Base-by-base conservation (phyloP, 345 rosid species). In the Sapria himalayana region DNA sequence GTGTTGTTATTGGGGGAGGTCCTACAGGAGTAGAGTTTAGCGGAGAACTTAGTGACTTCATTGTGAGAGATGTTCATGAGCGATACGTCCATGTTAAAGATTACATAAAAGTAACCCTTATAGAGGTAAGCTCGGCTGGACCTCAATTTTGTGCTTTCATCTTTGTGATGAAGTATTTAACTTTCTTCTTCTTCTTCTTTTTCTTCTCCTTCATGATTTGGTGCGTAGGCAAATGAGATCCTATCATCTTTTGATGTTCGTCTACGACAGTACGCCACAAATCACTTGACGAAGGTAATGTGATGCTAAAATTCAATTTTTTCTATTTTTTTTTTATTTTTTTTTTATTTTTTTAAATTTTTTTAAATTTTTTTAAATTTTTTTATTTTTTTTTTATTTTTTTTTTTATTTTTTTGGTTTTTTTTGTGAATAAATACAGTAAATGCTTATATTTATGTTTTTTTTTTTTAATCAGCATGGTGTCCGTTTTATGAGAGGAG, bases 1-100 rank as follows among this genome's bases (percentile, higher is more conserved):
- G 85, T 25, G 95, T 79, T 41, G 80, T 89, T 15, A 72, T 89
- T 32, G 98, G 98, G 37, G 98, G 98, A 40, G 93, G 98, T 3
- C 95, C 95, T 0, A 82, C 98, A 9, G 92, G 98, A n/a, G 95
- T 84, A 3, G 98, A 89, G 60, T 84, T 89, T 9, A 89, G 93
- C 6, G 84, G 92, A 42, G 95, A 89, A 57, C 45, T 89, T 65
- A 84, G 98, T 63, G 95, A 82, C 70, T 89, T 89, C 48, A 89
- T 89, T 59, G 54, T 62, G 76, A 79, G 52, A 67, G 98, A 82
- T 59, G 95, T 89, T 45, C 82, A 19, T 1, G 78, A 79, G 50
- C 46, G 72, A 49, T 77, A 64, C 43, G 24, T 64, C 43, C 92
- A 79, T 39, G 79, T 89, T 7, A 79, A 79, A 64, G 92, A 79